Conservation (phyloP, 768 basidiomycete genomes). For the Antrodiella citrinella region DNA sequence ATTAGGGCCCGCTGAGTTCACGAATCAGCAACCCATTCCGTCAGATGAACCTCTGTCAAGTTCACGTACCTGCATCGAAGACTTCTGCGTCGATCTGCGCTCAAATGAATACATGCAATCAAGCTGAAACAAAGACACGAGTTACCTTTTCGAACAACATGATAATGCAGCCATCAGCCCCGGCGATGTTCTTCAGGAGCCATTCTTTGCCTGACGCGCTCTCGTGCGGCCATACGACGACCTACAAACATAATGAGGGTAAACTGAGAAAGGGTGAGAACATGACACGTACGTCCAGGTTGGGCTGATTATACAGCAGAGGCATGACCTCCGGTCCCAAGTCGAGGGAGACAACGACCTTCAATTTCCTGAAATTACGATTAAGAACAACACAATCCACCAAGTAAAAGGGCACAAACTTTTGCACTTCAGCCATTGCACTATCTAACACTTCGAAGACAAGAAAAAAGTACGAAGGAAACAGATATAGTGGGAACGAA, state of each 20-base stretch:
- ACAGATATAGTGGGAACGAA: not conserved
- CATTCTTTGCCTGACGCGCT: constrained; percentile 51
- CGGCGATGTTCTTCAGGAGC: constrained; percentile 66
- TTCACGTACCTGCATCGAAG: constrained; percentile 39
- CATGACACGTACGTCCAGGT: constrained; percentile 41
- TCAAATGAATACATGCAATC: too few species aligned
- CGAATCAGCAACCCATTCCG: not conserved
- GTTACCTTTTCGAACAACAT: constrained; percentile 67
- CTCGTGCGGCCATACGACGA: constrained; percentile 48
- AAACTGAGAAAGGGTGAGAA: not conserved
- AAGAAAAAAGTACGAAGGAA: not conserved
- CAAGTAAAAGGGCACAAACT: not conserved
- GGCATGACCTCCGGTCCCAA: constrained; percentile 61
- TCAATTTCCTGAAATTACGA: constrained; percentile 11
- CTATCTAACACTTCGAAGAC: not conserved
- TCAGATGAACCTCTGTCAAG: not conserved
- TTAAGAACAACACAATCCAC: not conserved
- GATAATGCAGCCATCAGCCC: constrained; percentile 48
- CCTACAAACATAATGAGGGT: constrained; percentile 18
- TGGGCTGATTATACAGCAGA: constrained; percentile 36
- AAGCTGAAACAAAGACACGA: too few species aligned
- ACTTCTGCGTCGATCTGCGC: constrained; percentile 75
- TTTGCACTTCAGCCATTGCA: not conserved
- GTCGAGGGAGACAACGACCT: constrained; percentile 51
- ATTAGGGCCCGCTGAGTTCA: constrained; percentile 53